Evolutionary conservation across 495 filamentous ascomycete species (phyloP).

Genomic region (Pyronema domesticum): DNA sequence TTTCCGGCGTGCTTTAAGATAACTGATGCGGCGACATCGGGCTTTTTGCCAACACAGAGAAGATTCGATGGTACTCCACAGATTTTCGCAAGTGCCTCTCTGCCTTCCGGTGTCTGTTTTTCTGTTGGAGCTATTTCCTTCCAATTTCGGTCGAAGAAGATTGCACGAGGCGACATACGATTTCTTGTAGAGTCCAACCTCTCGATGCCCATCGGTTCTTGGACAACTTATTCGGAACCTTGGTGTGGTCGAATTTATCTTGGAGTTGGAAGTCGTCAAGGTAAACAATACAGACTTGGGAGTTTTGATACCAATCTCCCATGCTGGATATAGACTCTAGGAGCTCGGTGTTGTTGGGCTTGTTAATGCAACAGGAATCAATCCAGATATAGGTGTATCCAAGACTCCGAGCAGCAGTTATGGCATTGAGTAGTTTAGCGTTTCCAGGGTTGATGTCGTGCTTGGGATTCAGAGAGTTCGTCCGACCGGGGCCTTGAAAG

Average conservation of each 20-base stretch:
- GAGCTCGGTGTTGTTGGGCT: constrained; percentile 18
- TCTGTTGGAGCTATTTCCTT: neutral
- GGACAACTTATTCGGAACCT: neutral
- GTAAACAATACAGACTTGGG: constrained; percentile 24
- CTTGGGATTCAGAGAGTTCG: too few relatives aligned
- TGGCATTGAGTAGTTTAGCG: neutral
- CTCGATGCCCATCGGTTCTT: neutral
- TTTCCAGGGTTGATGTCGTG: too few relatives aligned
- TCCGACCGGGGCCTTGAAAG: too few relatives aligned
- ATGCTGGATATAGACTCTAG: constrained; percentile 24
- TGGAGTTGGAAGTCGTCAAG: constrained; percentile 13
- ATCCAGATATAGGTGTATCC: constrained; percentile 1
- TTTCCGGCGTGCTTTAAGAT: neutral
- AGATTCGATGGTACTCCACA: neutral
- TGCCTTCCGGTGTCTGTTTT: neutral
- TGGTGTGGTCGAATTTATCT: neutral
- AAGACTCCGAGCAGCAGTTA: neutral
- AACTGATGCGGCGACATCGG: neutral
- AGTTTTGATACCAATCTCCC: constrained; percentile 25
- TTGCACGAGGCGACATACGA: constrained; percentile 2
- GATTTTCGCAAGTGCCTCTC: neutral
- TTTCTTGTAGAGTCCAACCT: constrained; percentile 6
- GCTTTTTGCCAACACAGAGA: neutral
- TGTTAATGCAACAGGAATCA: constrained; percentile 13
- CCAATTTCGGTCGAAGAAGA: constrained; percentile 1